Percentiles rank a stretch among this genome's conserved stretches.
These are phyloP conservation scores for Hapsidospora chrysogenum DNA, from an alignment of 495 filamentous ascomycete species.

Conservation along the genomic window DNA sequence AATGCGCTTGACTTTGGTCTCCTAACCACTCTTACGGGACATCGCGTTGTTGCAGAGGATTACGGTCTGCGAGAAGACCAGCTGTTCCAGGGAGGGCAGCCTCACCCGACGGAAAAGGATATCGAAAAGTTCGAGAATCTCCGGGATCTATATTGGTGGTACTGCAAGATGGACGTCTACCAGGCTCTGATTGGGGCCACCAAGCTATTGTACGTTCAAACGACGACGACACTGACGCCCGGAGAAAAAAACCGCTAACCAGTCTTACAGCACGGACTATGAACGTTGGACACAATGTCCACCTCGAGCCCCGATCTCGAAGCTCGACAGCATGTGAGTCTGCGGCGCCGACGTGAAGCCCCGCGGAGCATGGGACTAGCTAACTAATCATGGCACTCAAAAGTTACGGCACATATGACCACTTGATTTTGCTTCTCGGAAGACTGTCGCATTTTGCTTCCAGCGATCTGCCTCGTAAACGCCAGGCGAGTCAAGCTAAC, in stretches of 20 bases:
- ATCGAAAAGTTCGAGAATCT: slow-evolving; percentile 65
- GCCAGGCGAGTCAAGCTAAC: slow-evolving; percentile 33
- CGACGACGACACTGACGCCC: neutral
- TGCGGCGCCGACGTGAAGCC: neutral
- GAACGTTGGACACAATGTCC: slow-evolving; percentile 67
- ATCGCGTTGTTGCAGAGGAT: slow-evolving; percentile 15
- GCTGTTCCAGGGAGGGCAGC: neutral
- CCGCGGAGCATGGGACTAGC: too few relatives aligned
- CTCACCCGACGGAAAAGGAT: slow-evolving; percentile 36
- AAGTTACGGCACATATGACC: slow-evolving; percentile 70
- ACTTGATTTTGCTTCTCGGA: slow-evolving; percentile 66
- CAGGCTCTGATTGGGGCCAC: slow-evolving; percentile 84
- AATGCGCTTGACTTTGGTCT: slow-evolving; percentile 19
- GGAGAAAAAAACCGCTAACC: slow-evolving; percentile 6
- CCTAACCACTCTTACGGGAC: slow-evolving; percentile 19
- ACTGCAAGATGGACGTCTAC: slow-evolving; percentile 78
- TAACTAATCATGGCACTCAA: too few relatives aligned
- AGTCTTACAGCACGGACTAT: slow-evolving; percentile 51
- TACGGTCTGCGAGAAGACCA: slow-evolving; percentile 5
- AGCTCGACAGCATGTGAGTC: slow-evolving; percentile 51
- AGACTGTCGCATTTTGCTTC: slow-evolving; percentile 69
- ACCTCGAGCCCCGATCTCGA: slow-evolving; percentile 64
- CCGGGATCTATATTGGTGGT: slow-evolving; percentile 94
- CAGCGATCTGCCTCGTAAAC: slow-evolving; percentile 63
- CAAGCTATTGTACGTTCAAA: slow-evolving; percentile 57